phyloP scores from a whole-genome alignment of 176 grass and related monocot species.

The Microstegium vimineum region DNA sequence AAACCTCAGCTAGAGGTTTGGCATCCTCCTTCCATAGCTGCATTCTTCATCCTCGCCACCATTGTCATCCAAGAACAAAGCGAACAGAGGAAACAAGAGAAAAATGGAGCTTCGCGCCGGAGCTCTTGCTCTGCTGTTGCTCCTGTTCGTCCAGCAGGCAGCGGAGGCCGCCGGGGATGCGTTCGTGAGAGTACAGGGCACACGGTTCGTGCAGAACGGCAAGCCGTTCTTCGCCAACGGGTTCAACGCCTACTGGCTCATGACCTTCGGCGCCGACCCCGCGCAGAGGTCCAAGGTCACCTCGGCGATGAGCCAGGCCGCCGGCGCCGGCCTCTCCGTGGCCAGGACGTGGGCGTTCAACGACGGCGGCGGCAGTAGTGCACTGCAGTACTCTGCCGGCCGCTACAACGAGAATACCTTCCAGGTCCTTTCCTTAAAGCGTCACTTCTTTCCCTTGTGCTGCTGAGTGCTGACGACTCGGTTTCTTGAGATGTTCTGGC shows the following conservation, averaged over 20 bases:
- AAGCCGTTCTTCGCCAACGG: constrained; percentile 84
- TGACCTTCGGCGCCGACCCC: constrained; percentile 61
- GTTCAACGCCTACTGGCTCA: constrained; percentile 99
- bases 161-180: constrained; percentile 22
- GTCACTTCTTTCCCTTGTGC: not conserved
- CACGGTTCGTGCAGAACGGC: constrained; percentile 77
- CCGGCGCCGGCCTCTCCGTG: constrained; percentile 63
- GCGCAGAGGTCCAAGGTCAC: constrained; percentile 63
- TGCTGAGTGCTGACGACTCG: not conserved
- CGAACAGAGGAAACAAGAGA: not conserved
- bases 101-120: constrained; percentile 30
- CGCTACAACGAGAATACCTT: constrained; percentile 90
- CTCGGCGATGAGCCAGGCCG: constrained; percentile 50
- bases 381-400: constrained; percentile 72
- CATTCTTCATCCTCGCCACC: not conserved
- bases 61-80: constrained; percentile 2
- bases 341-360: constrained; percentile 91
- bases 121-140: constrained; percentile 35
- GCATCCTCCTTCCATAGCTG: not conserved
- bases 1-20: not conserved
- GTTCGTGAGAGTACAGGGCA: constrained; percentile 62
- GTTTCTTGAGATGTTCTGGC: not conserved
- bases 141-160: constrained; percentile 24
- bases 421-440: constrained; percentile 37
- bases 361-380: constrained; percentile 63